A percentile compares a stretch with the other conserved stretches of the same genome.
phyloP scores from a whole-genome alignment of 306 rosid genomes.

The Pachyrhizus erosus region DNA sequence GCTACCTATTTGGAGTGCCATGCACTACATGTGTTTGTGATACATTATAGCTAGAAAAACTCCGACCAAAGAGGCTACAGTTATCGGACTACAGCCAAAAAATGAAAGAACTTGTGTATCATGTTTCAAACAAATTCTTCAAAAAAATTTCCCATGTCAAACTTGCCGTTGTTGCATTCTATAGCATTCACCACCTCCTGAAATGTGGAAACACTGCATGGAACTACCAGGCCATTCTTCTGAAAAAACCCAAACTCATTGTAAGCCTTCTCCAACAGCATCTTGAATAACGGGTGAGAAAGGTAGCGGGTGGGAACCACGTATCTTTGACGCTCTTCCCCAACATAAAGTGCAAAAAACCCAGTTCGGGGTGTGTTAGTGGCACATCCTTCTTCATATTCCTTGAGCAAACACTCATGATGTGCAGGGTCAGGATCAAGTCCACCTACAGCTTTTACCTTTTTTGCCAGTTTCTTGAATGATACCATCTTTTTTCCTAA shows the following conservation, averaged over 20 bases:
- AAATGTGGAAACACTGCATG: slow-evolving; percentile 78
- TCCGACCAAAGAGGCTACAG: not conserved
- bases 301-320: slow-evolving; percentile 74
- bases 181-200: slow-evolving; percentile 67
- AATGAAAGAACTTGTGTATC: not conserved
- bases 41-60: slow-evolving; percentile 24
- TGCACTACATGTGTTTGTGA: not conserved
- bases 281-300: slow-evolving; percentile 86
- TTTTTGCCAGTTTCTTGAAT: slow-evolving; percentile 65
- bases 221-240: slow-evolving; percentile 72
- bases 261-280: slow-evolving; percentile 72
- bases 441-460: slow-evolving; percentile 54
- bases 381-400: slow-evolving; percentile 28
- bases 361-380: slow-evolving; percentile 57
- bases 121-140: slow-evolving; percentile 60
- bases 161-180: slow-evolving; percentile 67
- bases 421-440: slow-evolving; percentile 21
- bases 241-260: slow-evolving; percentile 84
- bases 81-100: not conserved
- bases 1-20: not conserved
- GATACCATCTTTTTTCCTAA: slow-evolving; percentile 61
- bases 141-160: slow-evolving; percentile 67
- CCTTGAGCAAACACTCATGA: slow-evolving; percentile 51
- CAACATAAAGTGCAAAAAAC: slow-evolving; percentile 73
- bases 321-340: slow-evolving; percentile 72